Evolutionary conservation across 1,139 yeast genomes (phyloP), one percentile per base, ranked within the genome.

Genomic region (Nakaseomyces sp.): DNA sequence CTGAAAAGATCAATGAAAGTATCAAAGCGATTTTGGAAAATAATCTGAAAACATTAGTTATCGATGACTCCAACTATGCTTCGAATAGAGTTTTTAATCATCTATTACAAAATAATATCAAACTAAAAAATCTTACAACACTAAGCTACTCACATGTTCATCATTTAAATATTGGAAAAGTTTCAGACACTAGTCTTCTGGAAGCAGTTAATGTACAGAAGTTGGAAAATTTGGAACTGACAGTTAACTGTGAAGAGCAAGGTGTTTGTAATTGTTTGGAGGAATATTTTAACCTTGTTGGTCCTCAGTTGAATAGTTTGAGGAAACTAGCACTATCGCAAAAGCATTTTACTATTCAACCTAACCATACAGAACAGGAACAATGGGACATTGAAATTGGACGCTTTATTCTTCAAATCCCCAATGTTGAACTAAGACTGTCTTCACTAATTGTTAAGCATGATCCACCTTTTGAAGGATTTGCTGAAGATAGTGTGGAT

Each of bases 401-500:
- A 33, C 65, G 70, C 25, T 72, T 79, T 43, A 54, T 80, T 9
- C 53, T 65, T 7, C 58, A 59, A 5, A 47, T 75, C 2, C 69
- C 73, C 3, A 51, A 61, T 17, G 57, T 54, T 10, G 54, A 45
- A 2, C 45, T 53, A 1, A 52, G 56, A 2, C 50, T 77, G 37
- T 58, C 56, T 20, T 66, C 61, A 38, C 56, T 81, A 13, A 64
- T 74, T 4, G 65, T 81, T 12, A 64, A 70, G 28, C 86, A 80
- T 56, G 65, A 64, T 28, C 71, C 78, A 2, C 81, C 82, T 1
- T 47, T 62, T 8, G 71, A 71, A 50, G 77, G 74, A 0, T 63
- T 67, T 35, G 59, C 69, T 2, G 60, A 58, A 47, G 84, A 81
- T 58, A 85, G 85, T 2, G 72, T 78, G 40, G 89, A 82, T 55